Evolutionary conservation across 495 filamentous ascomycete species (phyloP), one percentile per base, ranked within the genome.

Genomic region (Aspergillus cristatus): DNA sequence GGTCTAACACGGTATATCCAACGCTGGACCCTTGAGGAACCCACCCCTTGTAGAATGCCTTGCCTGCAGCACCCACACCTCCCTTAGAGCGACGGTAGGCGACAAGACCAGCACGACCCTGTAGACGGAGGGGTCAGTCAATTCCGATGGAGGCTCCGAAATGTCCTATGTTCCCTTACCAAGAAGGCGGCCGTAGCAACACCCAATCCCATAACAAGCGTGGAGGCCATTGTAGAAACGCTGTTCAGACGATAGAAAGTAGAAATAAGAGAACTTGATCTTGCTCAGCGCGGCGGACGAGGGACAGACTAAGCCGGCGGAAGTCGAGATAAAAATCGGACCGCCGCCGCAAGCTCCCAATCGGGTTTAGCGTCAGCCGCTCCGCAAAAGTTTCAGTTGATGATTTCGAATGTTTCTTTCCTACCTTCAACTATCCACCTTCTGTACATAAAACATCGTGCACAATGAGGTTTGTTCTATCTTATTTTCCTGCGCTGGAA

Each of bases 91-190:
- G 78, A 32, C 87, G 82, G 52, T 86, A 74, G 37, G 93, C 91
- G 35, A 95, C 81, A 8, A 93, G 70, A 36, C 90, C 91, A 45
- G 93, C 88, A 46, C 91, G 82, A 49, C 90, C 90, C 87, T 94
- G 50, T 25, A 35, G 32, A 41, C 35, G 37, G 42, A 50, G 32
- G 24, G 18, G 25, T 55, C 37, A 58, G 47, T 40, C 12, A 34
- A 6, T 16, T 26, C 14, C 6, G 3, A 32, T 20, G 8, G 36
- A 28, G 15, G 6, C 35, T n/a, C 14, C 26, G 18, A 18, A 14
- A 29, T 11, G 15, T n/a, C 4, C 20, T 6, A 7, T n/a, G 33
- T 31, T 24, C 38, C 41, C 77, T 55, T 68, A 87, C 83, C 46
- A 89, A 59, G 53, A 90, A 90, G 28, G 84, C 84, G 6, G 82